These are phyloP conservation scores for Fusarium guadeloupense DNA, from an alignment of 2,329 filamentous ascomycete genomes.

Conservation along the genomic window DNA sequence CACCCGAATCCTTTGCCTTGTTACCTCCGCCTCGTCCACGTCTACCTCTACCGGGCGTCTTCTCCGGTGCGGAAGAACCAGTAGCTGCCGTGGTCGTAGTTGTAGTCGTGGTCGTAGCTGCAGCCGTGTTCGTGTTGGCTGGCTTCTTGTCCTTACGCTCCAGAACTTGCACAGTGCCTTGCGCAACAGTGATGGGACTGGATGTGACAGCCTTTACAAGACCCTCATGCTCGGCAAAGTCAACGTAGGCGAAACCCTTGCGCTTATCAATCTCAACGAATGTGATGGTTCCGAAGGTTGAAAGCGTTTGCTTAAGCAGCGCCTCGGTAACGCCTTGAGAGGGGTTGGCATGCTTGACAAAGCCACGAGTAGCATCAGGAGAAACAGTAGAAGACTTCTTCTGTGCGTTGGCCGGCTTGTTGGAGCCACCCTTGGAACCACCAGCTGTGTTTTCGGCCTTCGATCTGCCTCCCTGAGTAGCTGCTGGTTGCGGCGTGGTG, in stretches of 20 bases:
- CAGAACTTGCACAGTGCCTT: slow-evolving; percentile 86
- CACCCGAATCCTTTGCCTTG: slow-evolving; percentile 39
- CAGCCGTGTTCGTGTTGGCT: slow-evolving; percentile 28
- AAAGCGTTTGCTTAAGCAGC: slow-evolving; percentile 77
- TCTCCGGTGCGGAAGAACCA: slow-evolving; percentile 40
- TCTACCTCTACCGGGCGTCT: slow-evolving; percentile 45
- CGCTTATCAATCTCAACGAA: slow-evolving; percentile 93
- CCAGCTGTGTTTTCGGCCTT: slow-evolving; percentile 34
- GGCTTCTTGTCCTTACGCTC: slow-evolving; percentile 75
- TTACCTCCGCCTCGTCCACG: slow-evolving; percentile 47
- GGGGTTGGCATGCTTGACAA: slow-evolving; percentile 84
- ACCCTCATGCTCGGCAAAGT: slow-evolving; percentile 78
- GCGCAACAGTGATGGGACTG: slow-evolving; percentile 82
- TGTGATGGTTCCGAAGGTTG: slow-evolving; percentile 76
- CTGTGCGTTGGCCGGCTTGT: slow-evolving; percentile 43
- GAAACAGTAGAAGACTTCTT: slow-evolving; percentile 47
- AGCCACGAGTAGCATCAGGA: slow-evolving; percentile 69
- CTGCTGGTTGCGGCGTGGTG: slow-evolving; percentile 34
- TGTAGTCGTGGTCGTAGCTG: slow-evolving; percentile 12
- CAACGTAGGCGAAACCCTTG: slow-evolving; percentile 93
- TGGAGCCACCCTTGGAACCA: slow-evolving; percentile 32
- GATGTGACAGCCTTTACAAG: slow-evolving; percentile 82
- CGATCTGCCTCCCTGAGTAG: slow-evolving; percentile 45
- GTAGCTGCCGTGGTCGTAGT: slow-evolving; percentile 25
- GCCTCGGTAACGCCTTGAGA: slow-evolving; percentile 92